These are phyloP conservation scores for Escovopsis sp. DNA, from an alignment of 2,329 filamentous ascomycete species.

Conservation along the genomic window DNA sequence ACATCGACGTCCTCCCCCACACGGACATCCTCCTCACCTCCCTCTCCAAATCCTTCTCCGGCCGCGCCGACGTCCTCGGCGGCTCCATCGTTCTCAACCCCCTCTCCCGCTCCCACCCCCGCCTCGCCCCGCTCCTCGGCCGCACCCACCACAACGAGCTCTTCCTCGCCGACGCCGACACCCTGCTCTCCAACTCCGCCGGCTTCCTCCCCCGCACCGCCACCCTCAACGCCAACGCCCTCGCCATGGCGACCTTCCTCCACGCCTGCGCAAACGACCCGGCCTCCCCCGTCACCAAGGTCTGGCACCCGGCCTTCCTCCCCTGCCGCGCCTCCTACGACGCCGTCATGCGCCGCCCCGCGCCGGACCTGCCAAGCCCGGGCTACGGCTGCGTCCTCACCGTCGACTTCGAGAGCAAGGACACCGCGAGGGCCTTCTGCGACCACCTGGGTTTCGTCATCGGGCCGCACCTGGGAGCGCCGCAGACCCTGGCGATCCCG, in stretches of 20 bases:
- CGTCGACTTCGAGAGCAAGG: constrained; percentile 31
- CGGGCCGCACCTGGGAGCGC: constrained; percentile 38
- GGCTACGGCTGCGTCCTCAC: constrained; percentile 41
- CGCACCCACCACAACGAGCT: constrained; percentile 27
- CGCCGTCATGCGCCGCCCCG: constrained; percentile 19
- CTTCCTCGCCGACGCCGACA: constrained; percentile 29
- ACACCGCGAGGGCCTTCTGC: constrained; percentile 30
- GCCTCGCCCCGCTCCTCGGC: constrained; percentile 16
- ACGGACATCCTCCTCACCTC: constrained; percentile 36
- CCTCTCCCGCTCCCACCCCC: constrained; percentile 22
- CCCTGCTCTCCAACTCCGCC: constrained; percentile 28
- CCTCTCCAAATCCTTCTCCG: constrained; percentile 44
- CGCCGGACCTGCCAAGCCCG: constrained; percentile 29
- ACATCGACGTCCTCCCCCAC: constrained; percentile 32
- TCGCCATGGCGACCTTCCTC: constrained; percentile 25
- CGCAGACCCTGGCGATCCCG: constrained; percentile 31
- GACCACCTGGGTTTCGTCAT: constrained; percentile 31
- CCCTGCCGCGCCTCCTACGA: constrained; percentile 18
- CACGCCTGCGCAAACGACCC: constrained; percentile 14
- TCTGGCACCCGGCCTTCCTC: constrained; percentile 29
- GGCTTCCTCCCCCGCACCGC: constrained; percentile 25
- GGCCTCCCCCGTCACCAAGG: constrained; percentile 20
- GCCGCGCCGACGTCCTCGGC: constrained; percentile 38
- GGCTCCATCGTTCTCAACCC: constrained; percentile 36
- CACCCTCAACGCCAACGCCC: constrained; percentile 28